These are phyloP conservation scores for Suhomyces xylopsoci DNA, from an alignment of 805 yeast species.

Conservation along the genomic window DNA sequence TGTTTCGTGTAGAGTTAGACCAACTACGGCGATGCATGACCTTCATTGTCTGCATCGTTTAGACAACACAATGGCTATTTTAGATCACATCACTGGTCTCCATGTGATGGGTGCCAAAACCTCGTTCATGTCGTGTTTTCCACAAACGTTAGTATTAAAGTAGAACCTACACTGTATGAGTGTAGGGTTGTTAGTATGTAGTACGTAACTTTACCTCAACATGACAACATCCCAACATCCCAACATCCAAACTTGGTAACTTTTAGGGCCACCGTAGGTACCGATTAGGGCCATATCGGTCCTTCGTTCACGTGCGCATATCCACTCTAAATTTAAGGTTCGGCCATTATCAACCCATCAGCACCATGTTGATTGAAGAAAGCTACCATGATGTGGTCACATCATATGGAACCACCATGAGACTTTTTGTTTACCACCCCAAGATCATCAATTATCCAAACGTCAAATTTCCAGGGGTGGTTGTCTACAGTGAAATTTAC, in stretches of 20 bases:
- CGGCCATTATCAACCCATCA: background rate
- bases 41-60: background rate
- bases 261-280: too few relatives aligned
- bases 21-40: background rate
- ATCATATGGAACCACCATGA: conserved; percentile 61
- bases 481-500: conserved; percentile 76
- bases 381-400: conserved; percentile 62
- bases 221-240: too few relatives aligned
- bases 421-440: conserved; percentile 67
- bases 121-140: background rate
- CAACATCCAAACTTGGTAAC: background rate
- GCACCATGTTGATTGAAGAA: conserved; percentile 66
- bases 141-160: background rate
- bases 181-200: too few relatives aligned
- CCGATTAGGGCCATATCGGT: too few relatives aligned
- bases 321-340: background rate
- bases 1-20: background rate
- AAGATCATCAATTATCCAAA: conserved; percentile 68
- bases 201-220: too few relatives aligned
- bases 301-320: background rate
- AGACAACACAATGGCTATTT: background rate
- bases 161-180: too few relatives aligned
- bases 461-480: conserved; percentile 78
- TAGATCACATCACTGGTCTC: background rate
- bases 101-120: background rate